Evolutionary conservation across 2,329 filamentous ascomycete species (phyloP).

Genomic region (Stagonosporopsis rhizophila): DNA sequence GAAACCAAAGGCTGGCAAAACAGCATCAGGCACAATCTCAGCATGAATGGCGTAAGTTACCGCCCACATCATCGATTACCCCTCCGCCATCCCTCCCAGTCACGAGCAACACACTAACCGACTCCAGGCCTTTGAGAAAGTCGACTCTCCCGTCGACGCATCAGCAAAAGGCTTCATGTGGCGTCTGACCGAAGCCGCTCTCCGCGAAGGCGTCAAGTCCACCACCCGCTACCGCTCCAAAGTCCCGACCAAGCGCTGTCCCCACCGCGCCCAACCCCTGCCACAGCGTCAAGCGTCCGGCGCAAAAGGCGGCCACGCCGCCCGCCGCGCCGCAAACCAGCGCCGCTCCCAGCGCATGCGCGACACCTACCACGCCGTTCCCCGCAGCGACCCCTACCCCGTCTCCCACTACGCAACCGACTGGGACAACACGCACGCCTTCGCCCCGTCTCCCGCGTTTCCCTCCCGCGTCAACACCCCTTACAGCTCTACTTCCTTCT

Average conservation of each 20-base stretch:
- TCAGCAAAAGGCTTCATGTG: conserved; percentile 76
- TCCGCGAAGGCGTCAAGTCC: conserved; percentile 76
- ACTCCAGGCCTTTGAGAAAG: conserved; percentile 63
- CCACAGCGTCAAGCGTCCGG: conserved; percentile 55
- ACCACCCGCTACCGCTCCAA: conserved; percentile 70
- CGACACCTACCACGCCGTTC: conserved; percentile 8
- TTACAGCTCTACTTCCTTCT: background rate
- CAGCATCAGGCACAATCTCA: conserved; percentile 92
- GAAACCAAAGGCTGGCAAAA: conserved; percentile 81
- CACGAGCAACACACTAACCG: conserved; percentile 20
- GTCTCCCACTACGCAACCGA: background rate
- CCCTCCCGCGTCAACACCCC: background rate
- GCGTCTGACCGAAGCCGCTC: conserved; percentile 75
- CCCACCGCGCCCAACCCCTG: conserved; percentile 36
- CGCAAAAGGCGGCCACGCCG: conserved; percentile 55
- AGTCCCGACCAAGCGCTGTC: conserved; percentile 52
- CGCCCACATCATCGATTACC: background rate
- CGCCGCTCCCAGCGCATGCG: conserved; percentile 31
- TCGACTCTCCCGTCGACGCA: conserved; percentile 57
- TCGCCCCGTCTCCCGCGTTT: background rate
- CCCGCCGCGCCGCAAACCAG: conserved; percentile 39
- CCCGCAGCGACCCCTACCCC: conserved; percentile 28
- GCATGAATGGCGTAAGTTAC: conserved; percentile 83
- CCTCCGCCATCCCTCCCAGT: background rate
- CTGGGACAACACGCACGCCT: background rate